A percentile compares a stretch with the other conserved stretches of the same genome.
Evolutionary conservation across 2,329 filamentous ascomycete species (phyloP).

Genomic region (Fusarium caatingaense): DNA sequence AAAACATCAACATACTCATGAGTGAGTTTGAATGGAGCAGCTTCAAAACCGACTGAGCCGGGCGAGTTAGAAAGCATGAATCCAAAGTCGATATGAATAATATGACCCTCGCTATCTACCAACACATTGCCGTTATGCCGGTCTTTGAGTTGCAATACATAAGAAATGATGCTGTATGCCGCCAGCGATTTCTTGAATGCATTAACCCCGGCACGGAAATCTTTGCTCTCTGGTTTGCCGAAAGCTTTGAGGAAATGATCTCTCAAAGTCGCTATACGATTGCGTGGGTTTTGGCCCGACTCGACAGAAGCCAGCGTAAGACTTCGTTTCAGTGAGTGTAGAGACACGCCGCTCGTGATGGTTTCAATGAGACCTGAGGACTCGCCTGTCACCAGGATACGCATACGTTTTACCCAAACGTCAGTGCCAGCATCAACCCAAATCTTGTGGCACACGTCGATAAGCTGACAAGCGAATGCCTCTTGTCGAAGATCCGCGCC

Average conservation of each 20-base stretch:
- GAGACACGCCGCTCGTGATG: slow-evolving; percentile 88
- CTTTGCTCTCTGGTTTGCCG: slow-evolving; percentile 74
- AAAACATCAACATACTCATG: slow-evolving; percentile 88
- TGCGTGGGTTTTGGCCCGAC: slow-evolving; percentile 76
- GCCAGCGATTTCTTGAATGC: slow-evolving; percentile 85
- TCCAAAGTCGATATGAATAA: slow-evolving; percentile 89
- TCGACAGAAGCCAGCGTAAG: slow-evolving; percentile 81
- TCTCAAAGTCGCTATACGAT: slow-evolving; percentile 81
- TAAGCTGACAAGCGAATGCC: slow-evolving; percentile 87
- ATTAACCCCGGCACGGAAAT: slow-evolving; percentile 77
- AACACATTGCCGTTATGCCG: slow-evolving; percentile 88
- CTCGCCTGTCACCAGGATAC: slow-evolving; percentile 86
- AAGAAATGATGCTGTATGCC: slow-evolving; percentile 87
- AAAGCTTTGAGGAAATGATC: slow-evolving; percentile 88
- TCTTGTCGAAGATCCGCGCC: slow-evolving; percentile 85
- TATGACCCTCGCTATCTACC: slow-evolving; percentile 86
- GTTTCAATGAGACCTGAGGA: slow-evolving; percentile 88
- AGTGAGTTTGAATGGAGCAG: slow-evolving; percentile 87
- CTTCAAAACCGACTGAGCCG: slow-evolving; percentile 85
- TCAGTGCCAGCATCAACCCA: slow-evolving; percentile 79
- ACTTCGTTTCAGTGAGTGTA: slow-evolving; percentile 86
- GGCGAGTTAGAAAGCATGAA: slow-evolving; percentile 92
- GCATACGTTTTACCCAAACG: slow-evolving; percentile 92
- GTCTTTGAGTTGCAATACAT: slow-evolving; percentile 86
- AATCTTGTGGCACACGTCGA: slow-evolving; percentile 82